phyloP scores from a whole-genome alignment of 2,329 filamentous ascomycete genomes.

The Hymenoscyphus infarciens region DNA sequence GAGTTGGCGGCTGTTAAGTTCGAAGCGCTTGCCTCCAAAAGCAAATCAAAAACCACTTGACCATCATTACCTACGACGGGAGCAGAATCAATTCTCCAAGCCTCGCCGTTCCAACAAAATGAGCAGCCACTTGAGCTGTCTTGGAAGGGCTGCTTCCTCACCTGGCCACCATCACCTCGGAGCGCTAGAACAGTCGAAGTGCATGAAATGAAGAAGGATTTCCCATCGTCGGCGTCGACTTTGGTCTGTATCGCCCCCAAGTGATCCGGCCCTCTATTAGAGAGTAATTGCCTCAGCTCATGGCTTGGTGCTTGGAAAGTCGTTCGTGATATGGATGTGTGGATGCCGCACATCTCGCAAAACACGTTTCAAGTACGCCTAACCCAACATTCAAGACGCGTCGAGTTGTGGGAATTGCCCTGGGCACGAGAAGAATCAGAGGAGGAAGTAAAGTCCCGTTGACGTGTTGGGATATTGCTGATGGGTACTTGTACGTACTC shows the following conservation, averaged over 20 bases:
- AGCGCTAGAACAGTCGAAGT: constrained; percentile 86
- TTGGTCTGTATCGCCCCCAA: constrained; percentile 42
- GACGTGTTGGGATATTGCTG: neutral
- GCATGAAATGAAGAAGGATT: constrained; percentile 54
- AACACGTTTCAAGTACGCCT: neutral
- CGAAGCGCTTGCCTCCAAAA: constrained; percentile 42
- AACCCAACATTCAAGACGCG: neutral
- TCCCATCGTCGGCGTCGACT: constrained; percentile 29
- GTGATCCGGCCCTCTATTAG: constrained; percentile 59
- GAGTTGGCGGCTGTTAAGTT: constrained; percentile 18
- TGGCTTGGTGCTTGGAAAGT: constrained; percentile 33
- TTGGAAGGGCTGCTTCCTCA: constrained; percentile 71
- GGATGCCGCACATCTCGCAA: constrained; percentile 57
- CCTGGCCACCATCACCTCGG: constrained; percentile 58
- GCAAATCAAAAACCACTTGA: constrained; percentile 58
- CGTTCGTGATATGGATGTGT: constrained; percentile 46
- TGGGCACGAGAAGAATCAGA: neutral
- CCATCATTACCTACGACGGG: constrained; percentile 75
- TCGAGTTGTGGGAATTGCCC: neutral
- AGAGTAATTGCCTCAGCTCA: constrained; percentile 45
- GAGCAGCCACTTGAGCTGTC: constrained; percentile 56
- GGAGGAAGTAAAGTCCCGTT: neutral
- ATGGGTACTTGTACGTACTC: neutral
- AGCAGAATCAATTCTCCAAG: constrained; percentile 68
- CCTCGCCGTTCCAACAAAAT: constrained; percentile 97